Base-by-base conservation (phyloP, 495 filamentous ascomycete species). In the Daldinia grandis region DNA sequence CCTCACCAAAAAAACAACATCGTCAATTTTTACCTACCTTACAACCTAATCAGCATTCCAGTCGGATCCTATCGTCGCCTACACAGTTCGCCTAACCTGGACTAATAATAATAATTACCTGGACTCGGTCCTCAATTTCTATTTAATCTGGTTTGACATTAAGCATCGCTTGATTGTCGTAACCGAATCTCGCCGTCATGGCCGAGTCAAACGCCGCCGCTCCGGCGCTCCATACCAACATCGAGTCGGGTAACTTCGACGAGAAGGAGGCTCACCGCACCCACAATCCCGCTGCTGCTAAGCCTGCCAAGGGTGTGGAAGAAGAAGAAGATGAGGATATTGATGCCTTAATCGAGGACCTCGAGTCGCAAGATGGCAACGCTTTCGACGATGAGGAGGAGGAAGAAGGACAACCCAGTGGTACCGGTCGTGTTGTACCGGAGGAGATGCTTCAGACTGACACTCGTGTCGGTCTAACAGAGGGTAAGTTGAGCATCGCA, bases 331-430 rank as follows among this genome's bases (percentile, higher is more conserved):
- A 90, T 68, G 88, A 90, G 80, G 88, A 93, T 73, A 91, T 97
- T 17, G 91, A 95, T 75, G 84, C 86, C 62, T 85, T 97, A 69
- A 94, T 97, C 64, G 88, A 92, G 66, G 92, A 94, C 68, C 88
- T 97, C 59, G 89, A 94, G 78, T 91, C 88, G 14, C 82, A 91
- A 62, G 92, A 94, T 76, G 91, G 89, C 35, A 85, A 89, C 38
- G 78, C 62, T 40, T 81, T 81, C 4, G 88, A 89, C 27, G 87
- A 89, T 8, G 88, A 91, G 28, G 86, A 87, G 21, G 83, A 83
- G 21, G 80, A 78, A 47, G 80, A 82, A 2, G 71, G 74, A 25
- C 78, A 72, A 53, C 79, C 85, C 21, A 87, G 83, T 25, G 88
- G 84, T 62, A 78, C 77, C 66, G 85, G 80, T 42, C 83, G 84